These are phyloP conservation scores for Mallotus japonicus DNA, from an alignment of 441 rosid species.

Conservation along the genomic window DNA sequence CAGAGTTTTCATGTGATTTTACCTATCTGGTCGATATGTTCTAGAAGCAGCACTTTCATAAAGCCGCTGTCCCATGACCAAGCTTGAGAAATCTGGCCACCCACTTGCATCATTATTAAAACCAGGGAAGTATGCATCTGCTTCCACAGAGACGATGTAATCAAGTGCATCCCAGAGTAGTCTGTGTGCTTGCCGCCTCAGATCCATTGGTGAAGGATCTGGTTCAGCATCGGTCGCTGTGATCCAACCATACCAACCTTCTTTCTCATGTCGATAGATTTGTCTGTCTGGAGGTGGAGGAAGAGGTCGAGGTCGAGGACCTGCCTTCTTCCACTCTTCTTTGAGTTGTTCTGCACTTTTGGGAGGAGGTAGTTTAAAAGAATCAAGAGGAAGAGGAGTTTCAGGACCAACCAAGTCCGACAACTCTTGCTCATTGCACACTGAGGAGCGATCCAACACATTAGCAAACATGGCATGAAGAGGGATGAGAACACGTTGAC, in stretches of 20 bases:
- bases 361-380: slow-evolving; percentile 44
- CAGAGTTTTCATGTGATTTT: slow-evolving; percentile 18
- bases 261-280: slow-evolving; percentile 87
- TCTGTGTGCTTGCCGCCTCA: slow-evolving; percentile 85
- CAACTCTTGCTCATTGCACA: slow-evolving; percentile 75
- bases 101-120: slow-evolving; percentile 84
- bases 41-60: slow-evolving; percentile 80
- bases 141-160: slow-evolving; percentile 79
- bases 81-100: slow-evolving; percentile 91
- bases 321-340: slow-evolving; percentile 91
- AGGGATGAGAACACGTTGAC: slow-evolving; percentile 89
- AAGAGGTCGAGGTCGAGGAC: slow-evolving; percentile 98
- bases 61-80: slow-evolving; percentile 96
- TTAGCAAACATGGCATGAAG: slow-evolving; percentile 89
- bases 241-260: slow-evolving; percentile 99
- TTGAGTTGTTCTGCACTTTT: slow-evolving; percentile 69
- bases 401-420: slow-evolving; percentile 85
- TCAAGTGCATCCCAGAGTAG: slow-evolving; percentile 98
- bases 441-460: slow-evolving; percentile 69
- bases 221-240: slow-evolving; percentile 78
- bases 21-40: slow-evolving; percentile 92
- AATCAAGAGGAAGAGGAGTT: slow-evolving; percentile 54
- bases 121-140: slow-evolving; percentile 93
- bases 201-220: slow-evolving; percentile 64
- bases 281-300: slow-evolving; percentile 99